Conservation (phyloP, 768 basidiomycete species). For the Mycena amicta region DNA sequence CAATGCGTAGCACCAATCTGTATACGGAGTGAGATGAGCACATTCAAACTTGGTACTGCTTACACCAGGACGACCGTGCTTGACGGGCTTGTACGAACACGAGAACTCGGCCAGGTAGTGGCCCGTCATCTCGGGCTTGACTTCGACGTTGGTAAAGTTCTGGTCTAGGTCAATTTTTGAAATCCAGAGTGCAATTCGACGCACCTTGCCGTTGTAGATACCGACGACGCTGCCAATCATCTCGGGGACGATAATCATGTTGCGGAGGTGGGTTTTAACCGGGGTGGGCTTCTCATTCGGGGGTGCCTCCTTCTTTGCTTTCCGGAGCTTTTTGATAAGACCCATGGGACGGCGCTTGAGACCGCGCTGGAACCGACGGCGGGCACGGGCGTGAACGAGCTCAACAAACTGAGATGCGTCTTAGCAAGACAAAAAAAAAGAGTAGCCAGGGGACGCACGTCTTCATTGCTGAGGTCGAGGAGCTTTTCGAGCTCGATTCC, state of each 20-base stretch:
- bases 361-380: constrained; percentile 98
- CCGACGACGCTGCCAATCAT: constrained; percentile 99
- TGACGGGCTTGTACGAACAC: constrained; percentile 97
- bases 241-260: constrained; percentile 99
- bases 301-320: constrained; percentile 99
- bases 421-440: not conserved
- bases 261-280: constrained; percentile 98
- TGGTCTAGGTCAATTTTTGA: constrained; percentile 30
- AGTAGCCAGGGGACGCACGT: constrained; percentile 55
- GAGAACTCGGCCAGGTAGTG: constrained; percentile 99
- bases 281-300: constrained; percentile 98
- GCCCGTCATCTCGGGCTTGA: constrained; percentile 99
- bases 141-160: constrained; percentile 96
- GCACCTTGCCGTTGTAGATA: constrained; percentile 96
- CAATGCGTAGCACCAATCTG: constrained; percentile 92
- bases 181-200: constrained; percentile 22
- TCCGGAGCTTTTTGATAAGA: constrained; percentile 98
- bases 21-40: constrained; percentile 19
- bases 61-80: constrained; percentile 99
- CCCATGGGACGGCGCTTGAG: constrained; percentile 98
- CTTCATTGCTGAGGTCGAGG: constrained; percentile 93
- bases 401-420: constrained; percentile 65
- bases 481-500: constrained; percentile 98
- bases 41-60: constrained; percentile 35
- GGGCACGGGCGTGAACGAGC: constrained; percentile 98